These are phyloP conservation scores for Pseudognaphalium luteoalbum DNA, from an alignment of 129 eudicot species.

Conservation along the genomic window DNA sequence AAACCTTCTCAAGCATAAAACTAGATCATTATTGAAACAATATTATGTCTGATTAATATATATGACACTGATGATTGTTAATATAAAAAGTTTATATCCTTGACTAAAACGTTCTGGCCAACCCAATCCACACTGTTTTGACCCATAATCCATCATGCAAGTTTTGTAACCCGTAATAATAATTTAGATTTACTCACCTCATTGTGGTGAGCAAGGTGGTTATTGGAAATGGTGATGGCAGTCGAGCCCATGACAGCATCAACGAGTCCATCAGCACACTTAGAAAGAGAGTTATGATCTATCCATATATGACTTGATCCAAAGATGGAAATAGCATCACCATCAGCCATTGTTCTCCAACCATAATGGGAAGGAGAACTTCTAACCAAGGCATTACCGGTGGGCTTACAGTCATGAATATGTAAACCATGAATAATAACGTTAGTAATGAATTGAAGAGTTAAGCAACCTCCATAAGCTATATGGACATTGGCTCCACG, in stretches of 20 bases:
- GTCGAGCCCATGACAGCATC: conserved; percentile 98
- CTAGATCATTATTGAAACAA: neutral
- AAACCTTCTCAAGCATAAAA: neutral
- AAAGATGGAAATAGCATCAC: conserved; percentile 84
- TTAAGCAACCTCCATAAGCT: conserved; percentile 79
- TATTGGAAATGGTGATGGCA: conserved; percentile 87
- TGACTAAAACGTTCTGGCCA: neutral
- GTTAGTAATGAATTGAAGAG: conserved; percentile 76
- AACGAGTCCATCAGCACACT: conserved; percentile 91
- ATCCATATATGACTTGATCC: conserved; percentile 91
- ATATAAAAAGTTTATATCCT: neutral
- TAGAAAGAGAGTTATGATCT: conserved; percentile 84
- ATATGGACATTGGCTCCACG: conserved; percentile 92
- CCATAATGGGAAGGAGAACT: conserved; percentile 88
- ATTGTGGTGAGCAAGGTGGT: conserved; percentile 82
- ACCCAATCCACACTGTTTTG: neutral
- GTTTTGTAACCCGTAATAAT: neutral
- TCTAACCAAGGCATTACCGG: conserved; percentile 92
- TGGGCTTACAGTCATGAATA: conserved; percentile 90
- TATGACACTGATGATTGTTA: neutral
- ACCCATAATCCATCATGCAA: neutral
- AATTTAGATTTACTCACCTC: conserved; percentile 48
- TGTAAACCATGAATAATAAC: conserved; percentile 92
- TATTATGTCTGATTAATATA: neutral
- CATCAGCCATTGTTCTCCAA: conserved; percentile 97